A percentile compares a stretch with the other conserved stretches of the same genome.
phyloP scores from a whole-genome alignment of 768 basidiomycete species.

The Phaffia tasmanica region DNA sequence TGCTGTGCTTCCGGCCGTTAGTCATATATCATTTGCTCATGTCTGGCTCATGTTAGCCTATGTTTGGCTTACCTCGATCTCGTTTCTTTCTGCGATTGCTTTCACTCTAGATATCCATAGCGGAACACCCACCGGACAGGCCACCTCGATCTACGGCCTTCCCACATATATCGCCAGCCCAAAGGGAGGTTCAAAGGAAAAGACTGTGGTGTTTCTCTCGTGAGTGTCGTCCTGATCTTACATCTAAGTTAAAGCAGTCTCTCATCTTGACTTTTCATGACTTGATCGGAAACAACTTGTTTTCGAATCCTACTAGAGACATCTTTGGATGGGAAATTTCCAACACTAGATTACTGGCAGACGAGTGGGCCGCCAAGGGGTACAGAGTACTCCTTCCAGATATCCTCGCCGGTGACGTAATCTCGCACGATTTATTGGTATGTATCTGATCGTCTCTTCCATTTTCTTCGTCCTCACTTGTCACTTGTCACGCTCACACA shows the following conservation, averaged over 20 bases:
- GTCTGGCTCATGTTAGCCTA: background rate
- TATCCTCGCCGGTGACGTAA: conserved; percentile 29
- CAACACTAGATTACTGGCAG: conserved; percentile 34
- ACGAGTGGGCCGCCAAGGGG: conserved; percentile 38
- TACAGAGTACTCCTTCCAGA: conserved; percentile 38
- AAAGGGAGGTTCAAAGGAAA: conserved; percentile 32
- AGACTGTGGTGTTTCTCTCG: conserved; percentile 36
- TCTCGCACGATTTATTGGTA: conserved; percentile 11
- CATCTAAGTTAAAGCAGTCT: background rate
- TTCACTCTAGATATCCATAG: conserved; percentile 31
- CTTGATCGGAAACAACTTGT: background rate
- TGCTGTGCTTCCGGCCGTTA: conserved; percentile 16
- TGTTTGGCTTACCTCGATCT: background rate
- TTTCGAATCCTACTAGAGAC: background rate
- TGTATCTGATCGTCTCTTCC: background rate
- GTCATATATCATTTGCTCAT: background rate
- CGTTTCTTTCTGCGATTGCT: background rate
- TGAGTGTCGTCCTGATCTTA: conserved; percentile 19
- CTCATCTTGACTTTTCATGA: background rate
- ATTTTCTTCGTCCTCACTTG: background rate
- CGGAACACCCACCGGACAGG: conserved; percentile 35
- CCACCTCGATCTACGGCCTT: conserved; percentile 35
- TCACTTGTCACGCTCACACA: too few relatives aligned
- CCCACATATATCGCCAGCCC: conserved; percentile 36
- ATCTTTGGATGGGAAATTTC: conserved; percentile 38